Evolutionary conservation across 2,329 filamentous ascomycete species (phyloP).

Genomic region (Claviceps humidiphila): DNA sequence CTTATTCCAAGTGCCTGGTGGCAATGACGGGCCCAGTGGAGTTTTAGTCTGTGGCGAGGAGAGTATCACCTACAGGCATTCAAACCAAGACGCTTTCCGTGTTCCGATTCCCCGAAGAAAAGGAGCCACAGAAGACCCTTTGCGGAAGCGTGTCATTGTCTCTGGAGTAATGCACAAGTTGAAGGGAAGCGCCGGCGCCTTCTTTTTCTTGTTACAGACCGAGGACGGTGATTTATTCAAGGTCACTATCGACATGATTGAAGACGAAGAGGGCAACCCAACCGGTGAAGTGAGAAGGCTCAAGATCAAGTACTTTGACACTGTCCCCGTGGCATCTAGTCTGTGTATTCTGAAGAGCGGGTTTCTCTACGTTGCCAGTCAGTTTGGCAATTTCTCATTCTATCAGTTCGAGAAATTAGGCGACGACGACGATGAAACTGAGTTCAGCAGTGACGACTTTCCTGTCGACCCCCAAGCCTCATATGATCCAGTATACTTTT

Average conservation of each 20-base stretch:
- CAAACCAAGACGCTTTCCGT: conserved; percentile 79
- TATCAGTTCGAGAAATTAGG: conserved; percentile 97
- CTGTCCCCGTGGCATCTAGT: conserved; percentile 74
- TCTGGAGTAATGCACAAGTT: conserved; percentile 96
- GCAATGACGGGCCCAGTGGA: conserved; percentile 84
- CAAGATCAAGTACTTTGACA: conserved; percentile 97
- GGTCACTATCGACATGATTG: conserved; percentile 79
- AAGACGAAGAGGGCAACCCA: conserved; percentile 63
- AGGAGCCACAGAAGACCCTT: conserved; percentile 82
- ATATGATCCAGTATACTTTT: conserved; percentile 74
- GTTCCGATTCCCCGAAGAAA: conserved; percentile 78
- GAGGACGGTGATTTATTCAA: conserved; percentile 99
- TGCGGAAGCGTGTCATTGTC: conserved; percentile 75
- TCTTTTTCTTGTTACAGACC: conserved; percentile 92
- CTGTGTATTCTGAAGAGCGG: conserved; percentile 91
- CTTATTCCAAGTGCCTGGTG: conserved; percentile 90
- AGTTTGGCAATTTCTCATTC: conserved; percentile 85
- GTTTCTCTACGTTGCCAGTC: conserved; percentile 83
- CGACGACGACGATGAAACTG: conserved; percentile 81
- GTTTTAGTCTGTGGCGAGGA: conserved; percentile 92
- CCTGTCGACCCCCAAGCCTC: conserved; percentile 59
- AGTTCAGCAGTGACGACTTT: conserved; percentile 75
- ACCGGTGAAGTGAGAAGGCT: conserved; percentile 72
- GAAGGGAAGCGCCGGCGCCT: conserved; percentile 66
- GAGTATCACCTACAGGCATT: conserved; percentile 92